Evolutionary conservation across 2,329 filamentous ascomycete genomes (phyloP), one percentile per base, ranked within the genome.

Genomic region (Scytalidium lignicola): DNA sequence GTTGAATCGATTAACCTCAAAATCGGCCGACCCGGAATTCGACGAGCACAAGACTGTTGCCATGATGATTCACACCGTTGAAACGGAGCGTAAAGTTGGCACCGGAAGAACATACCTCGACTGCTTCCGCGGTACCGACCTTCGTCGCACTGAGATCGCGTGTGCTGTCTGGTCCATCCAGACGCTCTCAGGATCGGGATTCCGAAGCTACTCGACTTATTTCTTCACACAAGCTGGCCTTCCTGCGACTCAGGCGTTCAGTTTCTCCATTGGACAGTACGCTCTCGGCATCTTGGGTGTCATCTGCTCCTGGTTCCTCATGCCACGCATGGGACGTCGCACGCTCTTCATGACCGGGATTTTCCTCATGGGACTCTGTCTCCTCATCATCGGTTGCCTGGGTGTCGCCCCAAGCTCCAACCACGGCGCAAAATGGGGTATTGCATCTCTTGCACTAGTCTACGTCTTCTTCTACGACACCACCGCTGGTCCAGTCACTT

Each of bases 401-500:
- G 40, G 71, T 69, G 54, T 72, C 67, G 49, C 46, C 22, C 40
- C 51, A 12, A 44, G 43, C 10, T 49, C 48, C 40, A 42, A 67
- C 3, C 63, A 64, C 2, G 68, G 69, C 18, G 67, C 67, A 2
- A 65, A 58, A 13, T 78, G 73, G 72, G 74, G 71, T 1, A 52
- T 57, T 28, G 72, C 69, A 1, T 58, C 60, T 13, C 85, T 95
- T 67, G 90, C 95, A 84, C 74, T 92, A 32, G 67, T 84, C 51
- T 92, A 86, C 85, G 85, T 90, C 2, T 73, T 92, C 47, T 79
- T 84, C 58, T 95, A 95, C 70, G 88, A 95, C 65, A 74, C 90
- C 45, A 88, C 88, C 0, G 88, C 95, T 44, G 90, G 90, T 26
- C 92, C 90, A 0, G 88, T 95, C 9, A 89, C 86, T 67, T 95